Conservation (phyloP, 352 stramenopile genomes). For the Pythium periplocum region DNA sequence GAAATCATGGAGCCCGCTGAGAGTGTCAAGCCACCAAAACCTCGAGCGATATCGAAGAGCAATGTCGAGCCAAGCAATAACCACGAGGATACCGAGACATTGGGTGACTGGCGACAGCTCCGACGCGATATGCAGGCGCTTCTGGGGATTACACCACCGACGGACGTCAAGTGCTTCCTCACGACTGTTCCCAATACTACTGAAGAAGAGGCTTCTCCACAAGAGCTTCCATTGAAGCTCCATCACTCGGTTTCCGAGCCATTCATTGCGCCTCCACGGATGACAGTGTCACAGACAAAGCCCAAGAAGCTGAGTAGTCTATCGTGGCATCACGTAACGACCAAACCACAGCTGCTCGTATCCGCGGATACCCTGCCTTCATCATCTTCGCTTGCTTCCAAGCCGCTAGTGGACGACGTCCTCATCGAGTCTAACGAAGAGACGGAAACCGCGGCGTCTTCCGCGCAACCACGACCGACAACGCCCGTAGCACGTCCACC, state of each 20-base stretch:
- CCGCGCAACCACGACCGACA: too few species aligned
- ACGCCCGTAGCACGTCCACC: too few species aligned
- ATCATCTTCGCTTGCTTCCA: not conserved
- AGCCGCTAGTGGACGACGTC: too few species aligned
- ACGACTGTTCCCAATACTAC: slow-evolving; percentile 5
- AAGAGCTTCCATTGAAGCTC: too few species aligned
- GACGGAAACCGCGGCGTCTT: too few species aligned
- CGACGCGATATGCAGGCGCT: slow-evolving; percentile 27
- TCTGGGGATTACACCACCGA: slow-evolving; percentile 8
- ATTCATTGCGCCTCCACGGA: not conserved
- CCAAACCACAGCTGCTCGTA: slow-evolving; percentile 44
- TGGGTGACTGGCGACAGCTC: slow-evolving; percentile 32
- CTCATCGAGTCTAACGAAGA: too few species aligned
- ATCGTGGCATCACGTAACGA: slow-evolving; percentile 39
- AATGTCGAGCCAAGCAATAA: slow-evolving; percentile 2
- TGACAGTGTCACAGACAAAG: not conserved
- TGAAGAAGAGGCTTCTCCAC: too few species aligned
- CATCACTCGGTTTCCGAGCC: too few species aligned
- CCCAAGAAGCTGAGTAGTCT: not conserved
- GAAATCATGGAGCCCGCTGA: too few species aligned
- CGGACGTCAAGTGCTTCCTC: slow-evolving; percentile 21
- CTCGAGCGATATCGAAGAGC: too few species aligned
- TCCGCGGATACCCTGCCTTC: slow-evolving; percentile 1
- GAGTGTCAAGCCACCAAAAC: too few species aligned
- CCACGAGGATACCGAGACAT: not conserved